A percentile compares a stretch with the other conserved stretches of the same genome.
These are phyloP conservation scores for Radiomyces spectabilis DNA, from an alignment of 192 early-diverging fungal species.

Conservation along the genomic window DNA sequence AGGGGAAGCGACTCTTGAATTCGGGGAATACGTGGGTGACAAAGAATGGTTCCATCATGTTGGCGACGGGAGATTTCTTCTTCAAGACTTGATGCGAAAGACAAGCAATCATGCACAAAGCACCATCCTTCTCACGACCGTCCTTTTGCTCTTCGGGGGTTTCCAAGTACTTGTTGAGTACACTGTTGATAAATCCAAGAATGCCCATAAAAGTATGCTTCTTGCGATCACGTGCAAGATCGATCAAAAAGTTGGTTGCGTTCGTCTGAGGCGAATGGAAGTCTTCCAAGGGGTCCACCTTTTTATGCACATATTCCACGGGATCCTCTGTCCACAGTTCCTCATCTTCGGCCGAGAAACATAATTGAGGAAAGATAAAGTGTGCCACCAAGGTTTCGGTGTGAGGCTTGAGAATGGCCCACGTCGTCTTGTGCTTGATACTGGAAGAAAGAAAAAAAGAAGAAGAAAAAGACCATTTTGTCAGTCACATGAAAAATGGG, in stretches of 20 bases:
- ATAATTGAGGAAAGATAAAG: conserved; percentile 89
- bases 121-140: conserved; percentile 82
- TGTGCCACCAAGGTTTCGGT: conserved; percentile 69
- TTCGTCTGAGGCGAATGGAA: conserved; percentile 66
- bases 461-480: too few relatives aligned
- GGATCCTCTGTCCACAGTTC: conserved; percentile 90
- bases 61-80: conserved; percentile 33
- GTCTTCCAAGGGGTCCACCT: conserved; percentile 76
- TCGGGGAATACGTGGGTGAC: conserved; percentile 84
- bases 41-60: conserved; percentile 79
- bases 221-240: conserved; percentile 66
- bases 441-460: conserved; percentile 18
- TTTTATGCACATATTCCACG: conserved; percentile 84
- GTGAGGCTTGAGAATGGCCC: conserved; percentile 86
- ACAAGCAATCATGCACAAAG: conserved; percentile 75
- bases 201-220: conserved; percentile 75
- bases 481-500: too few relatives aligned
- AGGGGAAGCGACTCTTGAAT: conserved; percentile 76
- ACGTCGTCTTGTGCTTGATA: conserved; percentile 83
- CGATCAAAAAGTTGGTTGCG: conserved; percentile 68
- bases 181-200: conserved; percentile 67
- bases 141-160: conserved; percentile 53
- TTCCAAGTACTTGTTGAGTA: conserved; percentile 59
- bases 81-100: conserved; percentile 60
- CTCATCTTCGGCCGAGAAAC: conserved; percentile 77